These are phyloP conservation scores for Microthlaspi erraticum DNA, from an alignment of 345 rosid genomes.

Conservation along the genomic window DNA sequence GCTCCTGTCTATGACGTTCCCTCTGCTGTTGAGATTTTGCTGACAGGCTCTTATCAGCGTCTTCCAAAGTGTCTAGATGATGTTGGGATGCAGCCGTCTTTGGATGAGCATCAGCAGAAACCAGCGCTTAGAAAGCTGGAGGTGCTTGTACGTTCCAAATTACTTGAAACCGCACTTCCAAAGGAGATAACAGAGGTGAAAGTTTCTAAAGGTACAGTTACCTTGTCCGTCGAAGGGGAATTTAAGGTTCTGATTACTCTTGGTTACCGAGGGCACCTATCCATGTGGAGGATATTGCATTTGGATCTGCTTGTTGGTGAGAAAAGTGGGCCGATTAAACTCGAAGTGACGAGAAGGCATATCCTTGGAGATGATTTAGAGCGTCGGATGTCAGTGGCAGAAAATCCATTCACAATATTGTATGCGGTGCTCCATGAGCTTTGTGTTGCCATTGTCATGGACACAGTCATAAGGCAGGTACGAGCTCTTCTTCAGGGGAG, in stretches of 20 bases:
- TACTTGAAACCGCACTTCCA: conserved; percentile 84
- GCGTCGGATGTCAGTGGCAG: conserved; percentile 92
- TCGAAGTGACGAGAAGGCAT: conserved; percentile 79
- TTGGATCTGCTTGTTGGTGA: conserved; percentile 98
- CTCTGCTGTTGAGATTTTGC: conserved; percentile 84
- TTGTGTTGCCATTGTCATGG: conserved; percentile 89
- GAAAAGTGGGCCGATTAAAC: conserved; percentile 70
- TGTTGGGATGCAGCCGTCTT: conserved; percentile 73
- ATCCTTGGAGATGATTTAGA: conserved; percentile 94
- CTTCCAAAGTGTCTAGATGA: conserved; percentile 93
- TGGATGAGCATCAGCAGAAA: conserved; percentile 81
- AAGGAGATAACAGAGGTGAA: conserved; percentile 87
- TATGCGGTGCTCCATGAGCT: conserved; percentile 91
- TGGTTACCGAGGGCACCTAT: conserved; percentile 92
- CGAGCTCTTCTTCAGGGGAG: conserved; percentile 85
- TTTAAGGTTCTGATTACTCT: conserved; percentile 95
- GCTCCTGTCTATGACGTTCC: conserved; percentile 99
- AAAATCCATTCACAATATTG: conserved; percentile 75
- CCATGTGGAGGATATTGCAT: conserved; percentile 98
- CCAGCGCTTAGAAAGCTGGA: conserved; percentile 89
- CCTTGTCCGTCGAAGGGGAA: conserved; percentile 80
- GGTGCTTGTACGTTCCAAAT: conserved; percentile 81
- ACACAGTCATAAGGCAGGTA: conserved; percentile 94
- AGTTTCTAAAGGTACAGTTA: conserved; percentile 83
- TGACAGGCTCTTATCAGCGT: conserved; percentile 88